Evolutionary conservation across 1,284 basidiomycete genomes (phyloP).

Genomic region (Ceratobasidium sp.): DNA sequence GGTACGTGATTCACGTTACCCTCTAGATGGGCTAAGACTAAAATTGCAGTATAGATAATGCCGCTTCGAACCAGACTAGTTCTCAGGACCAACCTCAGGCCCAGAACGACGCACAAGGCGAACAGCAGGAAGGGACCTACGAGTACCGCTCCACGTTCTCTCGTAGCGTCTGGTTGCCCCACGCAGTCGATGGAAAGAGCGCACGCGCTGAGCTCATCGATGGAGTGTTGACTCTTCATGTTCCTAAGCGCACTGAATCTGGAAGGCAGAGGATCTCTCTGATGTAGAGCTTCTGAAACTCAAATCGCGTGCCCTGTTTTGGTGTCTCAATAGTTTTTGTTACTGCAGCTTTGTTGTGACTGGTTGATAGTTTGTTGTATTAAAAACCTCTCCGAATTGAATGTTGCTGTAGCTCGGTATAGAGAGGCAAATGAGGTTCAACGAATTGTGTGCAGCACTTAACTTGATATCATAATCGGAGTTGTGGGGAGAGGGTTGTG

Average conservation of each 20-base stretch:
- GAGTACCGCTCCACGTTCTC: conserved; percentile 42
- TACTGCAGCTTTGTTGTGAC: too few relatives aligned
- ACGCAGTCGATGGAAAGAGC: conserved; percentile 41
- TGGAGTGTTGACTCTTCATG: conserved; percentile 40
- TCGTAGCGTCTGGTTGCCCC: conserved; percentile 44
- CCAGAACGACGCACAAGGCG: too few relatives aligned
- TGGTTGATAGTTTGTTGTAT: too few relatives aligned
- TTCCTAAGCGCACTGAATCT: conserved; percentile 42
- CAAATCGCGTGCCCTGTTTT: too few relatives aligned
- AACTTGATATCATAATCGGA: too few relatives aligned
- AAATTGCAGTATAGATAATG: not conserved
- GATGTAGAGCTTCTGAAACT: not conserved
- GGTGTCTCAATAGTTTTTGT: too few relatives aligned
- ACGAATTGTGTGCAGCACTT: too few relatives aligned
- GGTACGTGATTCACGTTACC: not conserved
- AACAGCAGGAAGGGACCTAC: not conserved
- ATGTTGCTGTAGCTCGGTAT: too few relatives aligned
- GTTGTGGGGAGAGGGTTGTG: too few relatives aligned
- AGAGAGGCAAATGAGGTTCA: too few relatives aligned
- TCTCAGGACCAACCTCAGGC: not conserved
- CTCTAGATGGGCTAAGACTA: not conserved
- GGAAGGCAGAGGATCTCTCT: conserved; percentile 37
- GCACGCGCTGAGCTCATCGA: conserved; percentile 36
- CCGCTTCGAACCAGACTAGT: not conserved
- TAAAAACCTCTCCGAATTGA: too few relatives aligned